Percentiles rank a stretch among this genome's conserved stretches.
Evolutionary conservation across 1,139 yeast species (phyloP).

Genomic region (Suhomyces atakaporum): DNA sequence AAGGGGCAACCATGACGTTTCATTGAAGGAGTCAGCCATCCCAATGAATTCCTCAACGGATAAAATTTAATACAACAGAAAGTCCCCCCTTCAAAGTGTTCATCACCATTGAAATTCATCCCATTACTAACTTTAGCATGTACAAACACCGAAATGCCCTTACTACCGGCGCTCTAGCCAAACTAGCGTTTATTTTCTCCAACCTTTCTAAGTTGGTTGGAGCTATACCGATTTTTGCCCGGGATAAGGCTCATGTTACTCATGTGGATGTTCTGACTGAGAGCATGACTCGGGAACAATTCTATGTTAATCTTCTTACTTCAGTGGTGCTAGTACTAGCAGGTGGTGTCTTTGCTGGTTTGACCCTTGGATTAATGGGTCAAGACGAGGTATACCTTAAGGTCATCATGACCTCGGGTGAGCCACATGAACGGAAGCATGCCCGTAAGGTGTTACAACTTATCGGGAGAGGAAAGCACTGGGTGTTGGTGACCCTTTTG

Average conservation of each 20-base stretch:
- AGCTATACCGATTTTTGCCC: slow-evolving; percentile 17
- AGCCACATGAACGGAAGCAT: slow-evolving; percentile 59
- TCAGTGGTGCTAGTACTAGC: slow-evolving; percentile 73
- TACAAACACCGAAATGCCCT: slow-evolving; percentile 27
- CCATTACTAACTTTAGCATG: slow-evolving; percentile 24
- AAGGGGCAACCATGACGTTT: too few species aligned
- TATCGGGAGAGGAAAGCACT: slow-evolving; percentile 86
- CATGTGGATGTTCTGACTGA: slow-evolving; percentile 8
- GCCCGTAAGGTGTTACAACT: slow-evolving; percentile 76
- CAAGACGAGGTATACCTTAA: slow-evolving; percentile 91
- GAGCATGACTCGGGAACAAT: slow-evolving; percentile 41
- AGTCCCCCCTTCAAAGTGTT: neutral
- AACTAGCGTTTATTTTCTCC: slow-evolving; percentile 22
- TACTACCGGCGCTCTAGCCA: slow-evolving; percentile 24
- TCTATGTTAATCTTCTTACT: slow-evolving; percentile 56
- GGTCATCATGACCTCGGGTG: slow-evolving; percentile 65
- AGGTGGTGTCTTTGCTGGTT: slow-evolving; percentile 96
- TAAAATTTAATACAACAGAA: too few species aligned
- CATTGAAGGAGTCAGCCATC: too few species aligned
- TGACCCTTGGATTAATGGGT: slow-evolving; percentile 94
- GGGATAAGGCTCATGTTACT: slow-evolving; percentile 4
- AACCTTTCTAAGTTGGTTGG: slow-evolving; percentile 28
- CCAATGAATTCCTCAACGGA: too few species aligned
- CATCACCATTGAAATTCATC: slow-evolving; percentile 9
- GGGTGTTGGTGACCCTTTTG: slow-evolving; percentile 93